phyloP scores from a whole-genome alignment of 2,329 filamentous ascomycete genomes.

The Diplocarpon mali region DNA sequence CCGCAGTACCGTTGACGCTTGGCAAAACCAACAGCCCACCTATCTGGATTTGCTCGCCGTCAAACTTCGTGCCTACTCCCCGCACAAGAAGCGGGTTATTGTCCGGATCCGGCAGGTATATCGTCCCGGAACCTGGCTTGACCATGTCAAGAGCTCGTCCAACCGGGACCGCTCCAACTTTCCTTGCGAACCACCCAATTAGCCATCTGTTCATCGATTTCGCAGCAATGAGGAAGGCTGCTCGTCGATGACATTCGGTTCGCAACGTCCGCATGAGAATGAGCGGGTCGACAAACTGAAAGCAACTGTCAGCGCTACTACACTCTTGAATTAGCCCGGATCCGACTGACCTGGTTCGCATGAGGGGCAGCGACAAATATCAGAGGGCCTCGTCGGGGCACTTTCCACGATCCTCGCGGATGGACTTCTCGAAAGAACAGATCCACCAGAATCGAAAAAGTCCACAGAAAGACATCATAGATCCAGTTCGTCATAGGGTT shows the following conservation, averaged over 20 bases:
- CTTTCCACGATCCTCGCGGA: constrained; percentile 87
- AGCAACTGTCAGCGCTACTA: constrained; percentile 1
- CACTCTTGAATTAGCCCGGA: not conserved
- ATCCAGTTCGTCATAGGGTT: constrained; percentile 63
- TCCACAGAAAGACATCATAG: constrained; percentile 69
- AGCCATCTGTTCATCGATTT: constrained; percentile 88
- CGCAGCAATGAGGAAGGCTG: constrained; percentile 86
- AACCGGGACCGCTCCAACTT: constrained; percentile 86
- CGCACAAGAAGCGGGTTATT: constrained; percentile 73
- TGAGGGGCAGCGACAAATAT: constrained; percentile 95
- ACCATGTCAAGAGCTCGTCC: constrained; percentile 83
- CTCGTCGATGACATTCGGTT: constrained; percentile 72
- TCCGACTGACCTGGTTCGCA: constrained; percentile 68
- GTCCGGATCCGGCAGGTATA: constrained; percentile 83
- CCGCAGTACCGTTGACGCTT: constrained; percentile 58
- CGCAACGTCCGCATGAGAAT: constrained; percentile 86
- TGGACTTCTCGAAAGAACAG: constrained; percentile 98
- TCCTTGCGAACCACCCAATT: constrained; percentile 75
- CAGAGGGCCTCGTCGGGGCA: constrained; percentile 77
- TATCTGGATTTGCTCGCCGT: constrained; percentile 55
- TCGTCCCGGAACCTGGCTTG: constrained; percentile 64
- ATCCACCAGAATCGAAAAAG: constrained; percentile 74
- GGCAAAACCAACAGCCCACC: constrained; percentile 83
- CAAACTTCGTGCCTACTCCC: constrained; percentile 54
- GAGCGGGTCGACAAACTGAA: constrained; percentile 85